Evolutionary conservation across 2,329 filamentous ascomycete species (phyloP).

Genomic region (Emergomyces pasteurianus): DNA sequence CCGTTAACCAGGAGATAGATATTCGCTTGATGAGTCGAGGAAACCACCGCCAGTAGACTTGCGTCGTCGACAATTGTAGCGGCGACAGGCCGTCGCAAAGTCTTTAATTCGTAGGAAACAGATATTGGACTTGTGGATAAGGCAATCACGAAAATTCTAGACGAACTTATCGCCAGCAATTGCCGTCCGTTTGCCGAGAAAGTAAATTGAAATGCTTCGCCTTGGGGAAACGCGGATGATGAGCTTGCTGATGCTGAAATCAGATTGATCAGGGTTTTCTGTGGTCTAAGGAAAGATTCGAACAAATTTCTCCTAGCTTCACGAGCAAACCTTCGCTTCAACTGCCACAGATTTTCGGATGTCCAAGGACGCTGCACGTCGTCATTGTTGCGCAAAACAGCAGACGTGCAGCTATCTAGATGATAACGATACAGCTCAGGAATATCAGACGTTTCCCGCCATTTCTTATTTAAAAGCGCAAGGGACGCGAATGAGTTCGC

Average conservation of each 20-base stretch:
- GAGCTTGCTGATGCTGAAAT: slow-evolving; percentile 77
- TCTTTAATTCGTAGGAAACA: slow-evolving; percentile 68
- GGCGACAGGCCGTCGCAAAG: slow-evolving; percentile 60
- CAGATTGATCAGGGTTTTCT: slow-evolving; percentile 60
- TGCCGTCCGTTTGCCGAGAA: slow-evolving; percentile 64
- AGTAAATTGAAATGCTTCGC: slow-evolving; percentile 75
- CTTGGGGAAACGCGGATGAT: slow-evolving; percentile 64
- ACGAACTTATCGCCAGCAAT: slow-evolving; percentile 73
- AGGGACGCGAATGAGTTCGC: slow-evolving; percentile 37
- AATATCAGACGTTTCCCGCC: slow-evolving; percentile 33
- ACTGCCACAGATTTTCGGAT: slow-evolving; percentile 41
- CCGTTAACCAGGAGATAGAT: slow-evolving; percentile 59
- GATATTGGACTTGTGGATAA: slow-evolving; percentile 46
- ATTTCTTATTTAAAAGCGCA: slow-evolving; percentile 32
- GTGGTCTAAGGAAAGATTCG: slow-evolving; percentile 60
- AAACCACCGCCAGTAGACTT: slow-evolving; percentile 63
- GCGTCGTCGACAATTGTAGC: slow-evolving; percentile 72
- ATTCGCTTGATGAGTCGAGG: slow-evolving; percentile 72
- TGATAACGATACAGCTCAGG: slow-evolving; percentile 36
- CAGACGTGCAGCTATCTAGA: slow-evolving; percentile 23
- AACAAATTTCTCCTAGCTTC: slow-evolving; percentile 69
- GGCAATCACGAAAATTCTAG: slow-evolving; percentile 69
- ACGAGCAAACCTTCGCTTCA: slow-evolving; percentile 55
- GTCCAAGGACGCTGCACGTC: slow-evolving; percentile 22
- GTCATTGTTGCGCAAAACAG: slow-evolving; percentile 22